These are phyloP conservation scores for Sphagnum fallax DNA, from an alignment of 228 moss, liverwort and hornwort species.

Conservation along the genomic window DNA sequence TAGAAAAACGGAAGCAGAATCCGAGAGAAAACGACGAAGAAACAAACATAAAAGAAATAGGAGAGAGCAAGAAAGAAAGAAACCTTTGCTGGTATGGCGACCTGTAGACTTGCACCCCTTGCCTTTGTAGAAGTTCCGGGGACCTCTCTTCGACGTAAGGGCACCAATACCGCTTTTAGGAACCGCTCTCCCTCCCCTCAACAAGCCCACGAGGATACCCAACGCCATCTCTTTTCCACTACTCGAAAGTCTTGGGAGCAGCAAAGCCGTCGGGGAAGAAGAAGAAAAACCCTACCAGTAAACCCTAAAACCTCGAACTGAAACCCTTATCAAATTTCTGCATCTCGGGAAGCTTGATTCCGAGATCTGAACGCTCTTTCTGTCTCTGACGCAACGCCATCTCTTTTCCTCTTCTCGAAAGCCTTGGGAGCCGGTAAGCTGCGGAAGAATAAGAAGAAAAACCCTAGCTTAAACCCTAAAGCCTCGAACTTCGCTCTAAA, in stretches of 20 bases:
- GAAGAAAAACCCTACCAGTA: no score
- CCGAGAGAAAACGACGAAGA: neutral
- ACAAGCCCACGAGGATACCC: conserved; percentile 62
- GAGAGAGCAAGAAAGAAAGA: neutral
- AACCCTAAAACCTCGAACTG: no score
- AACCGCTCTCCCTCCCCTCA: conserved; percentile 66
- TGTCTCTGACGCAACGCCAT: no score
- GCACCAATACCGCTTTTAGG: conserved; percentile 68
- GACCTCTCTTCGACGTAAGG: conserved; percentile 88
- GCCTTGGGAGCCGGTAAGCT: no score
- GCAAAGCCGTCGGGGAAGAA: no score
- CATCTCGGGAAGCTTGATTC: no score
- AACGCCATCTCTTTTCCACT: conserved; percentile 42
- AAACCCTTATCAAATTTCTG: no score
- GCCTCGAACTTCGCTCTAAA: no score
- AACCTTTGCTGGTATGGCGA: conserved; percentile 93
- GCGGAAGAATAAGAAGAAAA: no score
- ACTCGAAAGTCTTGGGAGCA: neutral
- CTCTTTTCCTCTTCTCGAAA: no score
- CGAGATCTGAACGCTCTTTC: no score
- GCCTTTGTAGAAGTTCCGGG: conserved; percentile 83
- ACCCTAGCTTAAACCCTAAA: no score
- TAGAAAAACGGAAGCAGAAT: neutral
- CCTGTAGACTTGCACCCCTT: conserved; percentile 98
- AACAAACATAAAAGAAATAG: neutral